Evolutionary conservation across 2,329 filamentous ascomycete species (phyloP), one percentile per base, ranked within the genome.

Genomic region (Phyllosticta citriasiana): DNA sequence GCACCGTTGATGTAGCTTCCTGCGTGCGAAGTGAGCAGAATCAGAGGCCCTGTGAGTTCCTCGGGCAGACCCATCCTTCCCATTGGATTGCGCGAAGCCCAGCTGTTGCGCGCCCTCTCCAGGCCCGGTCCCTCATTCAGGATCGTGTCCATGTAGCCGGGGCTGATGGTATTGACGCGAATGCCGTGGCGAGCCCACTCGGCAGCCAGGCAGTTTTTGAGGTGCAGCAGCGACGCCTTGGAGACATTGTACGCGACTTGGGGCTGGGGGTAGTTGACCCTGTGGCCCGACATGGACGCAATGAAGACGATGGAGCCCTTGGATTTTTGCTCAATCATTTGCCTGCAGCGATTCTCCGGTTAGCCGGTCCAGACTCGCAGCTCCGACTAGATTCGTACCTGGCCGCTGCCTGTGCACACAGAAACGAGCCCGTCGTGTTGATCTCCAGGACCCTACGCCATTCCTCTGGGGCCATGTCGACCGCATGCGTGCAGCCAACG

Each of bases 61-160:
- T 82, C 79, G 0, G 83, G 82, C 63, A 76, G 67, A 0, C 85
- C 86, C 84, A 89, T 88, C 30, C 87, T 75, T 0, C 86, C 85
- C 71, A 81, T 79, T 0, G 87, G 86, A 68, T 85, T 85, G 60
- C 84, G 75, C 35, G 73, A 74, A 24, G 77, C 77, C 86, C 86
- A 89, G 1, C 79, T 76, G 30, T 74, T 74, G 62, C 82, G 76
- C 47, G 80, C 79, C 47, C 77, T 76, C 10, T 78, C 78, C 55
- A 89, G 70, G 0, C 82, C 82, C 7, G 81, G 79, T 0, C 86
- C 85, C 63, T 84, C 84, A 67, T 90, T 91, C 55, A 91, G 73
- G 12, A 89, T 82, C 0, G 87, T 90, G 67, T 89, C 87, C 84
- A 91, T 89, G 66, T 91, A 91, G 0, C 88, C 88, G 0, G 88